phyloP scores from a whole-genome alignment of 805 yeast genomes.

The Pichia phayaonensis region DNA sequence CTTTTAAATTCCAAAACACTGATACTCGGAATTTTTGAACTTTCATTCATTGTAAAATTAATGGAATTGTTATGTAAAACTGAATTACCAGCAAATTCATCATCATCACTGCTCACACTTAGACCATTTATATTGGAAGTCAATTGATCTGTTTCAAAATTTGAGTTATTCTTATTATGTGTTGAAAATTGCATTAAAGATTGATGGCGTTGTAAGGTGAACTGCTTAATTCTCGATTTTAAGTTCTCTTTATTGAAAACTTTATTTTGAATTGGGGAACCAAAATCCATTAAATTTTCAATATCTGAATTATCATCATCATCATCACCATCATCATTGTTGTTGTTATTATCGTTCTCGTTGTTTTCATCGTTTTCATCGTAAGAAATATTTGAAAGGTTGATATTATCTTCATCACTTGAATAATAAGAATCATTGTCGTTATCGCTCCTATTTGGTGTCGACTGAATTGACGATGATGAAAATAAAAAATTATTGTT shows the following conservation, averaged over 20 bases:
- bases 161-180: background rate
- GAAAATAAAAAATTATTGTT: background rate
- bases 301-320: background rate
- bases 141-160: slow-evolving; percentile 19
- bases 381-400: slow-evolving; percentile 1
- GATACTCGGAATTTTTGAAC: slow-evolving; percentile 68
- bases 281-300: slow-evolving; percentile 21
- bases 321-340: background rate
- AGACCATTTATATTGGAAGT: slow-evolving; percentile 21
- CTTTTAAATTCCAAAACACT: slow-evolving; percentile 48
- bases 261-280: slow-evolving; percentile 34
- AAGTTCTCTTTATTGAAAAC: slow-evolving; percentile 14
- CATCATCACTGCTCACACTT: slow-evolving; percentile 12
- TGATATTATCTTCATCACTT: slow-evolving; percentile 4
- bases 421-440: slow-evolving; percentile 1
- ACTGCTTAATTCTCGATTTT: slow-evolving; percentile 13
- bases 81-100: slow-evolving; percentile 7
- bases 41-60: slow-evolving; percentile 20
- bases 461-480: background rate
- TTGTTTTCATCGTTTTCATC: slow-evolving; percentile 10
- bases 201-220: slow-evolving; percentile 22
- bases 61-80: slow-evolving; percentile 5
- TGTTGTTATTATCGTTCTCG: background rate
- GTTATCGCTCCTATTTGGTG: background rate
- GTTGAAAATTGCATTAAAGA: slow-evolving; percentile 14